Conservation (phyloP, 208 protist genomes). For the Leptomonas seymouri region DNA sequence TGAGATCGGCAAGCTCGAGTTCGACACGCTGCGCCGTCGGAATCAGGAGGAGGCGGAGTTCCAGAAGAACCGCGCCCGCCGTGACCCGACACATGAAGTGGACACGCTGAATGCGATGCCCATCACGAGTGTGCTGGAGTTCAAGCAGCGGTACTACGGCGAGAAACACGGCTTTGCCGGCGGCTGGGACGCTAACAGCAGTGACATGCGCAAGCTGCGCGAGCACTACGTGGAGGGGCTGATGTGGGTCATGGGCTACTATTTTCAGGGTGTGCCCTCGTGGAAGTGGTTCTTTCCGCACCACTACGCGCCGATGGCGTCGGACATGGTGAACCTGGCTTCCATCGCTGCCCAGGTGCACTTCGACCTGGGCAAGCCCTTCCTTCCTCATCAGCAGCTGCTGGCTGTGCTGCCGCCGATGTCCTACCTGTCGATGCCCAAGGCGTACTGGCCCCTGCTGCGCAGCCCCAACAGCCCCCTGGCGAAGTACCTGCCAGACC, state of each 20-base stretch:
- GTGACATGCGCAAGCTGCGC: conserved; percentile 67
- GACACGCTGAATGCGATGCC: conserved; percentile 31
- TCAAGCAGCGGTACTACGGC: conserved; percentile 87
- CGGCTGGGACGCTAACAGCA: conserved; percentile 66
- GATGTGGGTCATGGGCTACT: conserved; percentile 90
- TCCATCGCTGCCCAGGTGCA: conserved; percentile 52
- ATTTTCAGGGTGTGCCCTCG: conserved; percentile 86
- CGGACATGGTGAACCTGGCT: conserved; percentile 85
- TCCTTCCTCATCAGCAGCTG: conserved; percentile 96
- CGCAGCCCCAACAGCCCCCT: conserved; percentile 68
- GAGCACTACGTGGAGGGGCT: conserved; percentile 90
- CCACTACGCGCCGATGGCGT: conserved; percentile 93
- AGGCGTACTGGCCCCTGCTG: conserved; percentile 89
- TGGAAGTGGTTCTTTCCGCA: conserved; percentile 95
- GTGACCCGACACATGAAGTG: conserved; percentile 72
- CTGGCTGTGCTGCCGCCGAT: conserved; percentile 97
- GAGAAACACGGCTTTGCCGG: conserved; percentile 86
- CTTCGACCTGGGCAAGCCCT: conserved; percentile 81
- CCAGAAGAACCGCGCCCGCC: conserved; percentile 58
- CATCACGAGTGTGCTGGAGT: conserved; percentile 67
- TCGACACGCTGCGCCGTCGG: conserved; percentile 62
- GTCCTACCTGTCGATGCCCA: conserved; percentile 89
- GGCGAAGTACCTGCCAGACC: conserved; percentile 81
- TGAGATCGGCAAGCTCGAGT: conserved; percentile 77
- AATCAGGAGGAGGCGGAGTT: conserved; percentile 84